These are phyloP conservation scores for Lachnellula subtilissima DNA, from an alignment of 2,329 filamentous ascomycete genomes.

Conservation along the genomic window DNA sequence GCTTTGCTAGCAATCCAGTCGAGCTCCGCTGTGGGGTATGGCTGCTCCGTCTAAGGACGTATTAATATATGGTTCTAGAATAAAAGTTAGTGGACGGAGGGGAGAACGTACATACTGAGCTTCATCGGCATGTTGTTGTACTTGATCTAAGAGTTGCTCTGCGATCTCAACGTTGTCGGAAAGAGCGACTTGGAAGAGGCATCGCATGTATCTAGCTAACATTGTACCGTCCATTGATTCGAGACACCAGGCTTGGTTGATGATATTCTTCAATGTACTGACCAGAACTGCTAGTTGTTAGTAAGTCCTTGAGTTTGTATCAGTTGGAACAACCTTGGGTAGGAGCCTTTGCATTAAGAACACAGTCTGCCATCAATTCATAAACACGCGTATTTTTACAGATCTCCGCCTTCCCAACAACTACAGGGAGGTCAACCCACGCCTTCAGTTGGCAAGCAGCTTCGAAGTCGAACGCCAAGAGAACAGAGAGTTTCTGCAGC, in stretches of 20 bases:
- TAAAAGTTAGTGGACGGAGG: neutral
- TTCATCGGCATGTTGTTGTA: conserved; percentile 47
- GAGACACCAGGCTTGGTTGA: conserved; percentile 61
- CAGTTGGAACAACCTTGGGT: conserved; percentile 39
- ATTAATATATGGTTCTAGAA: conserved; percentile 10
- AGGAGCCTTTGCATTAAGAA: conserved; percentile 51
- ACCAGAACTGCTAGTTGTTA: conserved; percentile 38
- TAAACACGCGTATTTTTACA: conserved; percentile 45
- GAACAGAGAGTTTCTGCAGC: conserved; percentile 54
- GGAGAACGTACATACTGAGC: conserved; percentile 40
- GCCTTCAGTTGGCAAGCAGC: conserved; percentile 60
- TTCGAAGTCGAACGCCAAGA: conserved; percentile 78
- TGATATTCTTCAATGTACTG: conserved; percentile 56
- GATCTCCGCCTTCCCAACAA: conserved; percentile 49
- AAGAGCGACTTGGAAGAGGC: conserved; percentile 66
- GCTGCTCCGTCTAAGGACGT: conserved; percentile 35
- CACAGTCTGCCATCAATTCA: conserved; percentile 61
- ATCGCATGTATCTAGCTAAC: conserved; percentile 73
- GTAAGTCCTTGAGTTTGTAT: conserved; percentile 34
- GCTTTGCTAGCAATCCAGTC: conserved; percentile 69
- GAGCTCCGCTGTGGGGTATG: conserved; percentile 63
- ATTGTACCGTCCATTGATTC: conserved; percentile 52
- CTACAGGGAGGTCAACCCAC: conserved; percentile 60
- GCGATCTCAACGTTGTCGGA: conserved; percentile 47
- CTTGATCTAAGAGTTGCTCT: conserved; percentile 60